Conservation (phyloP, 352 stramenopile species). For the Thraustochytrium sp. region DNA sequence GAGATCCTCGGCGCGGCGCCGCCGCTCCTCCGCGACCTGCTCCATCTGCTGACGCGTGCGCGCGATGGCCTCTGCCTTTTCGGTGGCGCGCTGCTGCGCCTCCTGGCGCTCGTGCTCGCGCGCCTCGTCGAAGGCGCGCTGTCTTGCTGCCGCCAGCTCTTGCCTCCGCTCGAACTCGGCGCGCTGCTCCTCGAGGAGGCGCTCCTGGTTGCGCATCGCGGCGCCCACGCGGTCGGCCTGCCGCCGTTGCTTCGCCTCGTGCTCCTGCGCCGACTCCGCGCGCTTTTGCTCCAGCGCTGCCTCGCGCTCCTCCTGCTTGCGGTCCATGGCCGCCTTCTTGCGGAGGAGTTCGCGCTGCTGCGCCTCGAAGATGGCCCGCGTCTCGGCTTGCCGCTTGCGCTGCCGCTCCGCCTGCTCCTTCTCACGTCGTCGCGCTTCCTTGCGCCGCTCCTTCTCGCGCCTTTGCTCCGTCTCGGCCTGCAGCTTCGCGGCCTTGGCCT, state of each 20-base stretch:
- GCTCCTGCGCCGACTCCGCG: neutral
- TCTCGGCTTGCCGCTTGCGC: neutral
- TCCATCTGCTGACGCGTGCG: slow-evolving; percentile 9
- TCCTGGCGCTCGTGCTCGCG: neutral
- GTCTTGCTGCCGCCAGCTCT: neutral
- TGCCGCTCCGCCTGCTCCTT: neutral
- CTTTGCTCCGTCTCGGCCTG: neutral
- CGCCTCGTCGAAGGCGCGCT: neutral
- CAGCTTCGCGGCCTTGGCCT: neutral
- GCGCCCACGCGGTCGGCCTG: neutral
- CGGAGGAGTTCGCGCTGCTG: neutral
- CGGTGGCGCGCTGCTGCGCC: neutral
- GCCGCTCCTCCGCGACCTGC: neutral
- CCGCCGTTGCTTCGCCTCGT: neutral
- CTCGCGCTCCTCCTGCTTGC: neutral
- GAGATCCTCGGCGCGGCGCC: neutral
- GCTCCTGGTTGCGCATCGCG: neutral
- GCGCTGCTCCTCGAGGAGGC: neutral
- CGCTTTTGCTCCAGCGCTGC: neutral
- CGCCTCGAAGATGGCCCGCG: neutral
- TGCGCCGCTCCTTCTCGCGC: neutral
- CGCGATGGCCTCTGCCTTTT: neutral
- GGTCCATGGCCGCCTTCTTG: neutral
- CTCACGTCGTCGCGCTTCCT: neutral
- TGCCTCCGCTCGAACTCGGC: neutral